Percentiles rank a stretch among this genome's conserved stretches.
phyloP scores from a whole-genome alignment of 768 basidiomycete genomes.

The Mycena galopus region DNA sequence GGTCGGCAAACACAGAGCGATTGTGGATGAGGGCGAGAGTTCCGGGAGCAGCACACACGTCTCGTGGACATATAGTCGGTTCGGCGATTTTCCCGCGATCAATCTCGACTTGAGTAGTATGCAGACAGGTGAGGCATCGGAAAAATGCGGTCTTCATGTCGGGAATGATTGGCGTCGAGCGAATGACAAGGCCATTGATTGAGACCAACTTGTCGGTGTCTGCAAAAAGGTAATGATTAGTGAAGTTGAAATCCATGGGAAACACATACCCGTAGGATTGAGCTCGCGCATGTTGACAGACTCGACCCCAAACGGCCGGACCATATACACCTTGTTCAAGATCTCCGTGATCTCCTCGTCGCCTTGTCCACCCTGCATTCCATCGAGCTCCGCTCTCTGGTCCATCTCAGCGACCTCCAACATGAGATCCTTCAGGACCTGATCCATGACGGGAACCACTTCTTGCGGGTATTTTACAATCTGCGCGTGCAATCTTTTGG shows the following conservation, averaged over 20 bases:
- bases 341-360: conserved; percentile 93
- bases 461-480: conserved; percentile 96
- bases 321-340: conserved; percentile 90
- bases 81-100: conserved; percentile 98
- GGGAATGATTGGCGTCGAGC: conserved; percentile 96
- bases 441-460: conserved; percentile 97
- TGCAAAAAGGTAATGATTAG: conserved; percentile 46
- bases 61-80: conserved; percentile 91
- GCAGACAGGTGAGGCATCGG: conserved; percentile 94
- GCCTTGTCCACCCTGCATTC: conserved; percentile 81
- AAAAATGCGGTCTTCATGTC: conserved; percentile 99
- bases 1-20: conserved; percentile 94
- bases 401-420: conserved; percentile 89
- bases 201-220: conserved; percentile 98
- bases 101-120: conserved; percentile 97
- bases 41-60: conserved; percentile 89
- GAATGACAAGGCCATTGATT: conserved; percentile 97
- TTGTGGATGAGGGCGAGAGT: conserved; percentile 98
- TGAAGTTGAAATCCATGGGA: neutral
- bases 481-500: conserved; percentile 86
- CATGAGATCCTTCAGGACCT: conserved; percentile 94
- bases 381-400: conserved; percentile 74
- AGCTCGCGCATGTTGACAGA: conserved; percentile 94
- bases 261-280: conserved; percentile 85
- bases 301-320: conserved; percentile 89